A percentile compares a stretch with the other conserved stretches of the same genome.
Conservation (phyloP, 371 early-diverging fungal species). For the Amoeboaphelidium protococcarum region DNA sequence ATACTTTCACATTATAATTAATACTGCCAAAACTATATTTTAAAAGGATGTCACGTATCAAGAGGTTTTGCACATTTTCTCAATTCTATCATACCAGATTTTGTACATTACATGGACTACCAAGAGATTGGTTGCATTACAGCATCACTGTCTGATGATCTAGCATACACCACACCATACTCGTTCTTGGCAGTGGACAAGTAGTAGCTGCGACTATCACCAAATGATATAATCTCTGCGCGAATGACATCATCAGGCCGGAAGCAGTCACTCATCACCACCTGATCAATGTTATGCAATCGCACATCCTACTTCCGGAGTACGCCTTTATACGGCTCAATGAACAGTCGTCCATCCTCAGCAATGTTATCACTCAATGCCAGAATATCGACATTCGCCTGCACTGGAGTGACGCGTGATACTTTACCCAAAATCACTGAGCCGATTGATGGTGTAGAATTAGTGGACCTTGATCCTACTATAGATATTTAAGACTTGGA, state of each 20-base stretch:
- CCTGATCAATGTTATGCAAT: slow-evolving; percentile 74
- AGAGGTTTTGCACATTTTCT: not conserved
- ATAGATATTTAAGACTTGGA: not conserved
- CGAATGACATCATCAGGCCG: slow-evolving; percentile 78
- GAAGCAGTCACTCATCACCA: slow-evolving; percentile 65
- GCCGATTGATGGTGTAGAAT: not conserved
- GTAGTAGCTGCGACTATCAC: slow-evolving; percentile 66
- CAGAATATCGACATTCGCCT: not conserved
- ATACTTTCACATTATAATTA: too few relatives aligned
- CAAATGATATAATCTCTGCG: slow-evolving; percentile 42
- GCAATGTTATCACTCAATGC: not conserved
- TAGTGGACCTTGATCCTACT: not conserved
- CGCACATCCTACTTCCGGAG: slow-evolving; percentile 47
- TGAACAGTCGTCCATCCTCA: not conserved
- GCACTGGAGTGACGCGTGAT: not conserved
- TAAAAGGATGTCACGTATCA: not conserved
- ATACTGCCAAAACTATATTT: too few relatives aligned
- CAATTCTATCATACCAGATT: slow-evolving; percentile 19
- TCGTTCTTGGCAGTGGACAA: slow-evolving; percentile 80
- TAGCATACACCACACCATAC: slow-evolving; percentile 74
- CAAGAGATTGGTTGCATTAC: slow-evolving; percentile 77
- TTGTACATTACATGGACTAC: slow-evolving; percentile 91
- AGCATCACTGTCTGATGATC: slow-evolving; percentile 30
- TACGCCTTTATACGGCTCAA: not conserved
- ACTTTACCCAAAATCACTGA: not conserved